Percentiles rank a stretch among this genome's conserved stretches.
phyloP scores from a whole-genome alignment of 2,329 filamentous ascomycete genomes.

The Pseudocercospora macadamiae region DNA sequence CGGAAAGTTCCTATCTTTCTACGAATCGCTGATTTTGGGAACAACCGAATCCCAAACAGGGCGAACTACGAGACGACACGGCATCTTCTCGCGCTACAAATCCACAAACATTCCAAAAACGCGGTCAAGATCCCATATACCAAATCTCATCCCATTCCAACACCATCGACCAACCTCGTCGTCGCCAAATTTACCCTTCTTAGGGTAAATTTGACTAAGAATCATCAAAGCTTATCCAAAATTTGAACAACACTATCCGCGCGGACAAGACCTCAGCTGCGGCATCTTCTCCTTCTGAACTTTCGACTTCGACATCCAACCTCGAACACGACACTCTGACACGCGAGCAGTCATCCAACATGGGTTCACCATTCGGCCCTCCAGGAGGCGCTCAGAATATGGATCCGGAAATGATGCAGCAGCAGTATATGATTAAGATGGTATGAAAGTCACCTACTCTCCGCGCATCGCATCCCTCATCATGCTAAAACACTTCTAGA shows the following conservation, averaged over 20 bases:
- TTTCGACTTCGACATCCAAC: not conserved
- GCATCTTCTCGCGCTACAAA: no score
- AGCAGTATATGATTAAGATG: constrained; percentile 53
- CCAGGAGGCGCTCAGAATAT: constrained; percentile 24
- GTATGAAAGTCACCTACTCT: constrained; percentile 35
- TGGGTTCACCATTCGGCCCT: constrained; percentile 18
- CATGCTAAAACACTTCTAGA: constrained; percentile 54
- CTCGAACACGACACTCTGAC: not conserved
- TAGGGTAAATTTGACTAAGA: not conserved
- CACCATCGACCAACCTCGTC: no score
- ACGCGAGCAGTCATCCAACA: constrained; percentile 12
- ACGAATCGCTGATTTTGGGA: no score
- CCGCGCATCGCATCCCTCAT: no score
- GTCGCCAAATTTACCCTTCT: no score
- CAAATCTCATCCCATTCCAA: no score
- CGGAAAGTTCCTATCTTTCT: no score
- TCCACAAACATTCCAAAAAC: no score
- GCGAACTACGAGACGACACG: no score
- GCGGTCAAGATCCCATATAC: no score
- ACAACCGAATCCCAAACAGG: no score
- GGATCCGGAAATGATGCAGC: constrained; percentile 43
- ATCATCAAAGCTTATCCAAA: no score
- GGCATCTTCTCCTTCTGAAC: constrained; percentile 1
- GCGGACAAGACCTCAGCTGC: not conserved
- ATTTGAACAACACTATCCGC: not conserved